These are phyloP conservation scores for Neolecta irregularis DNA, from an alignment of 1,139 yeast species.

Conservation along the genomic window DNA sequence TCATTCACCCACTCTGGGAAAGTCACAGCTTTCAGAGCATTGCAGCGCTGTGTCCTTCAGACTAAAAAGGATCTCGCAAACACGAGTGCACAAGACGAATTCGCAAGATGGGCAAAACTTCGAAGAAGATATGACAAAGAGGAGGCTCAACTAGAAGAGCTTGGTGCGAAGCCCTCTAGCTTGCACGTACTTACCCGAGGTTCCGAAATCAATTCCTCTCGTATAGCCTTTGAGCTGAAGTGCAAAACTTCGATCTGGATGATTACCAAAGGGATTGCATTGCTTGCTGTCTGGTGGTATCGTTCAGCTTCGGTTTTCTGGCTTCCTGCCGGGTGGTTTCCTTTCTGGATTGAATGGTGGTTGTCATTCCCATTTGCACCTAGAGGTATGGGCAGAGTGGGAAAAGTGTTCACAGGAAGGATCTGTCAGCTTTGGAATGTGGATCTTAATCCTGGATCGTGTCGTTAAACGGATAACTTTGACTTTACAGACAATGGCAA, in stretches of 20 bases:
- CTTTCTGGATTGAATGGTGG: conserved; percentile 40
- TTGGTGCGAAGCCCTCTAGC: too few species aligned
- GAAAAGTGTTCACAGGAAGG: conserved; percentile 2
- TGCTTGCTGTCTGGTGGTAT: conserved; percentile 40
- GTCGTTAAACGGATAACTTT: conserved; percentile 3
- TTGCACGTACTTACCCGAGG: background rate
- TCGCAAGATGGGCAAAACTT: conserved; percentile 90
- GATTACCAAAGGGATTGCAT: conserved; percentile 25
- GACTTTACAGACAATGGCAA: background rate
- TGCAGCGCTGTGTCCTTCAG: conserved; percentile 3
- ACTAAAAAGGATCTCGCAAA: conserved; percentile 33
- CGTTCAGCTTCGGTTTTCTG: conserved; percentile 45
- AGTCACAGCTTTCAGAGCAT: too few species aligned
- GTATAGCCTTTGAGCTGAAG: conserved; percentile 11
- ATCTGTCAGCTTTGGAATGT: conserved; percentile 12
- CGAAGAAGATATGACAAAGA: conserved; percentile 56
- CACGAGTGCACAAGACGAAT: conserved; percentile 80
- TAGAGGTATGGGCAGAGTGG: conserved; percentile 7
- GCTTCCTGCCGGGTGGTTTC: conserved; percentile 45
- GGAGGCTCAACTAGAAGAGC: conserved; percentile 34
- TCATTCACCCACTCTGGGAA: too few species aligned
- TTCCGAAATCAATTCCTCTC: background rate
- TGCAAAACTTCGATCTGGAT: conserved; percentile 23
- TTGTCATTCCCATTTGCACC: conserved; percentile 48
- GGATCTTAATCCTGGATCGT: conserved; percentile 6